A percentile compares a stretch with the other conserved stretches of the same genome.
These are phyloP conservation scores for Mycena leptocephala DNA, from an alignment of 768 basidiomycete genomes.

Conservation along the genomic window DNA sequence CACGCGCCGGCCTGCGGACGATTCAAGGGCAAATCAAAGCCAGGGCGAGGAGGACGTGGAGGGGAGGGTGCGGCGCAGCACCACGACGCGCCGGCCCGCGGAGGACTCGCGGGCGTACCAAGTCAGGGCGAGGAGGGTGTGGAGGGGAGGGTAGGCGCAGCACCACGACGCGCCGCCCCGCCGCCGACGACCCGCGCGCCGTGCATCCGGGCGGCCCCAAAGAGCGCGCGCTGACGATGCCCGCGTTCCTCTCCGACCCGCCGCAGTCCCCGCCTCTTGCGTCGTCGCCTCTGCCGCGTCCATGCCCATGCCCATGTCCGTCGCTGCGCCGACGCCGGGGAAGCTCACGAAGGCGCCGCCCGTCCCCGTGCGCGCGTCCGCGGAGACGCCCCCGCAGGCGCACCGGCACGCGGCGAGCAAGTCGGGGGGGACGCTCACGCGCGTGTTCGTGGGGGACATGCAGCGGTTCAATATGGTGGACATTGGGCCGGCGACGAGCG, in stretches of 20 bases:
- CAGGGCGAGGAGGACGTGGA: constrained; percentile 44
- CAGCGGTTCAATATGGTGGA: constrained; percentile 85
- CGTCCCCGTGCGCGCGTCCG: constrained; percentile 8
- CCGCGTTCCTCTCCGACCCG: constrained; percentile 17
- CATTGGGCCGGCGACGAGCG: constrained; percentile 76
- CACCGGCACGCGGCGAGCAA: constrained; percentile 42
- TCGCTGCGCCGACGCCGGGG: too few species aligned
- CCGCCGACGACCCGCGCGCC: constrained; percentile 16
- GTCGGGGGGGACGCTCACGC: constrained; percentile 68
- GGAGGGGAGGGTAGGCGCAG: constrained; percentile 49
- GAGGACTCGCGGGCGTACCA: background rate
- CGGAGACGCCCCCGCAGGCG: constrained; percentile 37
- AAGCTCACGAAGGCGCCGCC: constrained; percentile 34
- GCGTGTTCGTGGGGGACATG: constrained; percentile 86
- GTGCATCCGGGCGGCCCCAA: background rate
- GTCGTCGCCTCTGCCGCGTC: constrained; percentile 3
- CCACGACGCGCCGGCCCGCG: constrained; percentile 47
- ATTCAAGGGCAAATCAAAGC: background rate
- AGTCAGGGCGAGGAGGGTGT: background rate
- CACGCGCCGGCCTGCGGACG: background rate
- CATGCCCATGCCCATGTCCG: too few species aligned
- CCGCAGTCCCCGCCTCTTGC: background rate
- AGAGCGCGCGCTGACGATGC: constrained; percentile 21
- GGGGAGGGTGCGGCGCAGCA: constrained; percentile 53
- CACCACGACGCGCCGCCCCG: constrained; percentile 49